These are phyloP conservation scores for Ocimum tenuiflorum DNA, from an alignment of 257 asterid genomes.

Conservation along the genomic window DNA sequence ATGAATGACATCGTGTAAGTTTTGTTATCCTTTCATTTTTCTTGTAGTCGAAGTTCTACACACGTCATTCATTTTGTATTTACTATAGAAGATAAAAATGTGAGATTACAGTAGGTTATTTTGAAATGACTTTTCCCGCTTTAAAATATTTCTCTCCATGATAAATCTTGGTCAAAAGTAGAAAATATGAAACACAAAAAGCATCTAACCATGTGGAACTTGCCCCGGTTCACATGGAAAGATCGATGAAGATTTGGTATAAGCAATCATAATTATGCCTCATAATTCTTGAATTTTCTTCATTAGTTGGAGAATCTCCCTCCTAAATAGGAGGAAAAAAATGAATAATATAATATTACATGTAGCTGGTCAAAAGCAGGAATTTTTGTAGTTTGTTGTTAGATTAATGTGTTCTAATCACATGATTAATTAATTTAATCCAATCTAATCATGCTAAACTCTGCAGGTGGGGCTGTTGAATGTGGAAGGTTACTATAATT, in stretches of 20 bases:
- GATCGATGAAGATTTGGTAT: conserved; percentile 16
- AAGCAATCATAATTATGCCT: conserved; percentile 13
- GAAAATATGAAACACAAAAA: neutral
- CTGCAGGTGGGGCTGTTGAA: conserved; percentile 83
- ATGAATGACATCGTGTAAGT: no score
- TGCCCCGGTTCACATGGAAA: conserved; percentile 19
- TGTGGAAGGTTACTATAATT: conserved; percentile 88
- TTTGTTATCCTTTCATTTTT: no score
- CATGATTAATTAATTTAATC: neutral
- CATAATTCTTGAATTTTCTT: neutral
- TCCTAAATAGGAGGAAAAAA: neutral
- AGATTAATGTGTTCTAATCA: neutral
- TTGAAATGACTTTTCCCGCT: no score
- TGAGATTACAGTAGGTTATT: no score
- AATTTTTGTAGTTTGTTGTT: neutral
- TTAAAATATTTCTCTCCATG: no score
- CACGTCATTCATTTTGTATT: no score
- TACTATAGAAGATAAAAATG: no score
- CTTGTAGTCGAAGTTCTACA: no score
- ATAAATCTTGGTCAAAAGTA: conserved; percentile 26
- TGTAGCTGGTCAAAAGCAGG: conserved; percentile 13
- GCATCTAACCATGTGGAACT: conserved; percentile 21
- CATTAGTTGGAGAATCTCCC: neutral
- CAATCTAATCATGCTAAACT: neutral
- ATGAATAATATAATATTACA: neutral